phyloP scores from a whole-genome alignment of 2,329 filamentous ascomycete species.

The Teratosphaeria gauchensis region DNA sequence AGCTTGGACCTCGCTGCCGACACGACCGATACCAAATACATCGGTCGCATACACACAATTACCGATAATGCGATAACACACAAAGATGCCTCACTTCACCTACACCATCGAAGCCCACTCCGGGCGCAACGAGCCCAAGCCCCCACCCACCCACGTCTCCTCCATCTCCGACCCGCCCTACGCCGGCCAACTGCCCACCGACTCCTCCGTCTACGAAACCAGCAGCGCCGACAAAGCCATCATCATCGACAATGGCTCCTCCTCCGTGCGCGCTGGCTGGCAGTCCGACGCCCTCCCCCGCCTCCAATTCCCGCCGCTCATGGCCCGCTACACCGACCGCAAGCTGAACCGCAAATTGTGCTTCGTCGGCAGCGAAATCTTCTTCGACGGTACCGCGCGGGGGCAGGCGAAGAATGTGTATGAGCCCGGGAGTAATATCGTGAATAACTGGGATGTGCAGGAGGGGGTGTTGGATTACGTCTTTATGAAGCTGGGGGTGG shows the following conservation, averaged over 20 bases:
- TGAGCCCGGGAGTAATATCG: conserved; percentile 78
- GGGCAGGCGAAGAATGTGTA: conserved; percentile 87
- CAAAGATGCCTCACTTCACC: conserved; percentile 27
- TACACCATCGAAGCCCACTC: conserved; percentile 18
- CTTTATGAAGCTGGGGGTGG: conserved; percentile 82
- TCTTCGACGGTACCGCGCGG: conserved; percentile 83
- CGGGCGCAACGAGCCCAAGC: conserved; percentile 39
- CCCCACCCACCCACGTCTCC: conserved; percentile 43
- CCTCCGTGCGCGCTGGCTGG: conserved; percentile 84
- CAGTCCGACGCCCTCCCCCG: conserved; percentile 80
- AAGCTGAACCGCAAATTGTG: conserved; percentile 87
- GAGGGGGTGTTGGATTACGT: conserved; percentile 90
- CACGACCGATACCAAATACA: neutral
- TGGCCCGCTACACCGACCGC: conserved; percentile 89
- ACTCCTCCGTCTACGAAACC: conserved; percentile 59
- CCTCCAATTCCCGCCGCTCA: conserved; percentile 74
- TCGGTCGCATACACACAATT: neutral
- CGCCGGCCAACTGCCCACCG: conserved; percentile 47
- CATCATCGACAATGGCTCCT: conserved; percentile 96
- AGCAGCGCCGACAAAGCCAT: conserved; percentile 62
- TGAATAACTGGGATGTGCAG: conserved; percentile 97
- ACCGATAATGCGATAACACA: neutral
- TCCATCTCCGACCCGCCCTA: conserved; percentile 50
- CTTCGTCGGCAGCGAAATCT: conserved; percentile 87
- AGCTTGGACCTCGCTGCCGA: neutral